Conservation (phyloP, 768 basidiomycete genomes). For the Collybia nuda region DNA sequence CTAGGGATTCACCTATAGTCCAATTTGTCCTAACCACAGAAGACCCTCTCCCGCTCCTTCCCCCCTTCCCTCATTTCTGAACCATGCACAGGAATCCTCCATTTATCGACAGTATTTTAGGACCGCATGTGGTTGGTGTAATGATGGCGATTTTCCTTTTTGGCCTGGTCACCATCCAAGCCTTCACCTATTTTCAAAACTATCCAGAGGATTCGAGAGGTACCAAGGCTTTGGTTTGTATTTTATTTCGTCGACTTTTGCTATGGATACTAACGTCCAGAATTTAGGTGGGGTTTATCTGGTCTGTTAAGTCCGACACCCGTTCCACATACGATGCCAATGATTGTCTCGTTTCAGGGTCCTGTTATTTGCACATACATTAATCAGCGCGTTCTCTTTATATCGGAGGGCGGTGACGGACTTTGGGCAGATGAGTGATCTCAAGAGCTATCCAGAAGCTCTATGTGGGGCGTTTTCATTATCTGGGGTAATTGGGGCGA, state of each 20-base stretch:
- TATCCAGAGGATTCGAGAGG: conserved; percentile 5
- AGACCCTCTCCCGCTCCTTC: no score
- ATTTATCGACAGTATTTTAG: neutral
- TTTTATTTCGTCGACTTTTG: neutral
- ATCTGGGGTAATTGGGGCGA: conserved; percentile 6
- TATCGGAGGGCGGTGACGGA: conserved; percentile 3
- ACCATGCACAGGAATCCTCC: no score
- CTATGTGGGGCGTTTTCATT: conserved; percentile 8
- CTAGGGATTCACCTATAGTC: no score
- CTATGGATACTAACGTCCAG: neutral
- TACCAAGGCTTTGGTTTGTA: conserved; percentile 4
- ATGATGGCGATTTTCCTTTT: conserved; percentile 5
- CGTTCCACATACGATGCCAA: neutral
- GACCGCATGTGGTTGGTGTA: neutral
- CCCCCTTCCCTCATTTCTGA: no score
- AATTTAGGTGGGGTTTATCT: conserved; percentile 5
- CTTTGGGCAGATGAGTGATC: conserved; percentile 1
- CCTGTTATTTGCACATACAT: conserved; percentile 2
- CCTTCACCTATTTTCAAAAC: conserved; percentile 5
- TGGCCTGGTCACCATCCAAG: conserved; percentile 4
- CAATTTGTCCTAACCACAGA: no score
- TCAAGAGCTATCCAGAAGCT: conserved; percentile 5
- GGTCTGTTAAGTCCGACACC: neutral
- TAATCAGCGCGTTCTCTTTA: conserved; percentile 4
- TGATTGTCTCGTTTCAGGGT: neutral